Evolutionary conservation across 2,329 filamentous ascomycete genomes (phyloP), one percentile per base, ranked within the genome.

Genomic region (Alternaria ventricosa): DNA sequence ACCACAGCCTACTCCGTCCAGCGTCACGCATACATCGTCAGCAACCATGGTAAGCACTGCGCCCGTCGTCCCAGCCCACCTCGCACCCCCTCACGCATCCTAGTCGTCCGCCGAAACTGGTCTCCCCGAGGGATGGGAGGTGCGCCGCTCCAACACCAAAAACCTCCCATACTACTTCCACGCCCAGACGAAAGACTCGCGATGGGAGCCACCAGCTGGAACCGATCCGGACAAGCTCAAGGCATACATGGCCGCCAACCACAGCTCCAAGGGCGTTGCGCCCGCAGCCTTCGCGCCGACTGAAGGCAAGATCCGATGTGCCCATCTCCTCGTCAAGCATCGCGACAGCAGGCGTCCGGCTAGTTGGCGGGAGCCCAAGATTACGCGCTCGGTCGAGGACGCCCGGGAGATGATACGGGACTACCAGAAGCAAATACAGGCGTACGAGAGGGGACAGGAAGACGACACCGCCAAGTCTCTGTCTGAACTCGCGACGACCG

Each of bases 121-220:
- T 79, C 89, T 97, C 68, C 94, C 94, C 66, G 81, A 89, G 54
- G 89, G 90, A 80, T 97, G 95, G 94, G 96, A 98, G 84, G 93
- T 99, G 78, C 93, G 96, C 80, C 93, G 96, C 84, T 97, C 93
- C 81, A 97, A 97, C 85, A 97, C 93, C 82, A 98, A 97, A 86
- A 97, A 97, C 83, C 91, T 98, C 36, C 96, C 96, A 41, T 99
- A 99, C 86, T 99, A 98, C 86, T 98, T 97, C 90, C 96, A 97
- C 83, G 85, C 91, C 49, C 84, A 83, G 71, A 92, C 93, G 68
- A 95, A 94, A 80, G 89, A 93, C 79, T 98, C 96, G 67, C 89
- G 93, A 82, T 99, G 96, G 96, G 96, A 98, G 79, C 95, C 96
- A 4, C 96, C 96, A 9, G 80, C 88, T 47, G 92, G 90, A 68